These are phyloP conservation scores for Singerocomus rubriflavus DNA, from an alignment of 1,284 basidiomycete species.

Conservation along the genomic window DNA sequence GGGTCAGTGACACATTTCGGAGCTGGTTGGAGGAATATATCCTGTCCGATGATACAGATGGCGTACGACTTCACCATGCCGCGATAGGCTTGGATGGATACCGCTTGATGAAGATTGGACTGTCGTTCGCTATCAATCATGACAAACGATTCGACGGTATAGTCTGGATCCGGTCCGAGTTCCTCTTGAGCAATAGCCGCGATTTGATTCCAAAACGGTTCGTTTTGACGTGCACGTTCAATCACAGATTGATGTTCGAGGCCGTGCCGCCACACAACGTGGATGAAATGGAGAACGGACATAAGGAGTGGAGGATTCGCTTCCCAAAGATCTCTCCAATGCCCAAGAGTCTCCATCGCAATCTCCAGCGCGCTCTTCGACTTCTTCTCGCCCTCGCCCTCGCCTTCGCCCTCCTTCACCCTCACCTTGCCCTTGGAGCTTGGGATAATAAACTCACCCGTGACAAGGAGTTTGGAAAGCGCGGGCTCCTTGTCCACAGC, in stretches of 20 bases:
- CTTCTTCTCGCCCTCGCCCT: conserved; percentile 35
- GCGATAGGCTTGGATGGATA: conserved; percentile 66
- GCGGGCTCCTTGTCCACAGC: conserved; percentile 88
- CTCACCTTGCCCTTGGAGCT: conserved; percentile 41
- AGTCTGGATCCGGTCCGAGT: conserved; percentile 65
- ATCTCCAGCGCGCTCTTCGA: conserved; percentile 55
- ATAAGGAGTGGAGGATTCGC: conserved; percentile 74
- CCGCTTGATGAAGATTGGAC: conserved; percentile 58
- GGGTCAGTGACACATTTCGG: conserved; percentile 34
- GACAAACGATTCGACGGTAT: conserved; percentile 47
- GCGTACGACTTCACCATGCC: conserved; percentile 74
- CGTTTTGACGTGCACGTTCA: conserved; percentile 51
- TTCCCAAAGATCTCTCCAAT: conserved; percentile 74
- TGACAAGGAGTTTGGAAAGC: conserved; percentile 78
- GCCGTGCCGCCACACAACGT: conserved; percentile 81
- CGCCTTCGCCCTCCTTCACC: conserved; percentile 21
- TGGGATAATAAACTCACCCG: conserved; percentile 61
- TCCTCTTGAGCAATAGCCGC: conserved; percentile 60
- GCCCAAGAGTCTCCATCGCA: conserved; percentile 62
- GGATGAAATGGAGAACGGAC: conserved; percentile 75
- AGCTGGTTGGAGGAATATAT: conserved; percentile 58
- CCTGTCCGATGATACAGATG: conserved; percentile 67
- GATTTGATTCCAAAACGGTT: conserved; percentile 64
- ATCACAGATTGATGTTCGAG: conserved; percentile 69
- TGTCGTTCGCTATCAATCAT: conserved; percentile 50